Percentiles rank a stretch among this genome's conserved stretches.
These are phyloP conservation scores for Eucalyptus tenuipes DNA, from an alignment of 345 rosid species.

Conservation along the genomic window DNA sequence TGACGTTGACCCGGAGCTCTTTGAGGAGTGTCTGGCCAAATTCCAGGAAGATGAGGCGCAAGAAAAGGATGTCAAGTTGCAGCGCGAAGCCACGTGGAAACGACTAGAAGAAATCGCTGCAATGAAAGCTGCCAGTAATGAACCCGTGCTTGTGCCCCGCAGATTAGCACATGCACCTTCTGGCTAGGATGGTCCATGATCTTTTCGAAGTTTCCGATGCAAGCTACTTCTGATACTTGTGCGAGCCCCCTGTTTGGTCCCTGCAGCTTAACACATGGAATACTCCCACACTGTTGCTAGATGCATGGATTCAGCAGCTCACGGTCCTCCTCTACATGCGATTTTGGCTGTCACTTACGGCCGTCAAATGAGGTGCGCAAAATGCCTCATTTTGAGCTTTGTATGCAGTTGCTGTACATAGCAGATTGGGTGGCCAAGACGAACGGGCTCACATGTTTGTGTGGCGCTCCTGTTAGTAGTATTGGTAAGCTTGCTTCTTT, in stretches of 20 bases:
- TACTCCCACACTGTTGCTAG: background rate
- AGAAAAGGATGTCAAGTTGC: conserved; percentile 29
- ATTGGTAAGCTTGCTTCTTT: background rate
- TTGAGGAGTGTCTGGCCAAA: conserved; percentile 54
- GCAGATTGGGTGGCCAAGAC: background rate
- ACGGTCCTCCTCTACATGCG: background rate
- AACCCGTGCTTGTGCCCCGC: conserved; percentile 32
- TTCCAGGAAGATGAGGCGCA: conserved; percentile 53
- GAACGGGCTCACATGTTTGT: background rate
- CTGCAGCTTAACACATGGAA: background rate
- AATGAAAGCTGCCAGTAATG: conserved; percentile 33
- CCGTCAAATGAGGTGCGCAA: background rate
- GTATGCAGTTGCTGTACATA: background rate
- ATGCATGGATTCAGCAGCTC: background rate
- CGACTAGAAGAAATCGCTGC: conserved; percentile 65
- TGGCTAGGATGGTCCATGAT: conserved; percentile 8
- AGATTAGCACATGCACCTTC: conserved; percentile 8
- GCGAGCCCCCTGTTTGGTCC: background rate
- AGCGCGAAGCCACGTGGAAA: conserved; percentile 56
- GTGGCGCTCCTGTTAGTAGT: background rate
- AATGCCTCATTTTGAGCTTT: background rate
- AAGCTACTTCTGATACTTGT: background rate
- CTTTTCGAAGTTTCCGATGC: background rate
- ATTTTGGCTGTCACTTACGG: background rate
- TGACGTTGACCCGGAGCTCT: conserved; percentile 60